phyloP scores from a whole-genome alignment of 805 yeast genomes.

The Candida patagonica region DNA sequence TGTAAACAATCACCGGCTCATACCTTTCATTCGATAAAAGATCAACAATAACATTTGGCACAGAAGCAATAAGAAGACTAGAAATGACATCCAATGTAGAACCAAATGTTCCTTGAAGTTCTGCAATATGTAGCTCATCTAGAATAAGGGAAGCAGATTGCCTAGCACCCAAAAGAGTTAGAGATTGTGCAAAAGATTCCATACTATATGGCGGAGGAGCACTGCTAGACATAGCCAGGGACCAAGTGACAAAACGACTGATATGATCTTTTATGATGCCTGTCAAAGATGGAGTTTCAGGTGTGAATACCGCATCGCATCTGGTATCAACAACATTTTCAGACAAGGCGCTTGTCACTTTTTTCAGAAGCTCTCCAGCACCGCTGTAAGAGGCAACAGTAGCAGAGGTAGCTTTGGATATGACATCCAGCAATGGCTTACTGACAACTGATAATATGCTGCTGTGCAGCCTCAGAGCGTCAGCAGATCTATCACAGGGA shows the following conservation, averaged over 20 bases:
- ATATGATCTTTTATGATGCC: constrained; percentile 17
- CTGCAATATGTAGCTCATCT: constrained; percentile 19
- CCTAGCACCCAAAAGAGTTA: constrained; percentile 18
- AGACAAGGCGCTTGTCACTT: neutral
- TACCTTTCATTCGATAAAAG: neutral
- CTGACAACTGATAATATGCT: constrained; percentile 29
- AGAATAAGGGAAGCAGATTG: constrained; percentile 14
- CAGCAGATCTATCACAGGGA: constrained; percentile 33
- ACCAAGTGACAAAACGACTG: constrained; percentile 17
- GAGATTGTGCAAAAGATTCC: constrained; percentile 11
- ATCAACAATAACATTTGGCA: neutral
- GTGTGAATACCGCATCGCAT: constrained; percentile 4
- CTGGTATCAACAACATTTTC: neutral
- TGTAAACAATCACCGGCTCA: neutral
- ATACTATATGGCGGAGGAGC: constrained; percentile 17
- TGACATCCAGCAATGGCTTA: constrained; percentile 15
- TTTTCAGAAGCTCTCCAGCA: constrained; percentile 5
- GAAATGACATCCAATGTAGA: constrained; percentile 18
- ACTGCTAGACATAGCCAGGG: constrained; percentile 14
- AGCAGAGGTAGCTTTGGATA: constrained; percentile 6
- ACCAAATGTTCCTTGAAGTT: constrained; percentile 16
- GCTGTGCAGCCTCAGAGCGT: constrained; percentile 36
- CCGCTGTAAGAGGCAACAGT: constrained; percentile 5
- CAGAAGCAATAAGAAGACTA: constrained; percentile 10
- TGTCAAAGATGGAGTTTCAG: constrained; percentile 7